A percentile compares a stretch with the other conserved stretches of the same genome.
Evolutionary conservation across 768 basidiomycete species (phyloP).

Genomic region (Trametes elegans): DNA sequence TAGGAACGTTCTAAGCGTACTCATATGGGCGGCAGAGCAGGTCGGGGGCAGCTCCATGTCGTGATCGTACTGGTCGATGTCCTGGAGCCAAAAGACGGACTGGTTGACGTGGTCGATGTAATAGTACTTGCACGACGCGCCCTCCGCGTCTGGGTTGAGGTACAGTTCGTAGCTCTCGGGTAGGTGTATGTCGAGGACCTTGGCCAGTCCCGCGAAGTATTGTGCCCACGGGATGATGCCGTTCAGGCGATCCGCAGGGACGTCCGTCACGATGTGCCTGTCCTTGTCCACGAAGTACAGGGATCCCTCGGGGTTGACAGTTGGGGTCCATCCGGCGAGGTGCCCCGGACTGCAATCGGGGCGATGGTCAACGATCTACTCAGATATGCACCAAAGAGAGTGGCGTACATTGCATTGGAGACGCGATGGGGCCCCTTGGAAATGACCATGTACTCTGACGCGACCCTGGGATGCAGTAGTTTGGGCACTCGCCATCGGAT

Average conservation of each 20-base stretch:
- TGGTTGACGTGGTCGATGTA: slow-evolving; percentile 22
- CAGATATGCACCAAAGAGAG: no score
- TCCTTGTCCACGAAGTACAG: slow-evolving; percentile 13
- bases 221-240: neutral
- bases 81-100: slow-evolving; percentile 25
- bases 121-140: slow-evolving; percentile 22
- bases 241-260: neutral
- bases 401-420: no score
- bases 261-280: slow-evolving; percentile 13
- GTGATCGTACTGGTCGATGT: slow-evolving; percentile 6
- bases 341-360: no score
- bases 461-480: neutral
- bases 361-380: no score
- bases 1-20: slow-evolving; percentile 12
- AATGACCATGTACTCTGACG: neutral
- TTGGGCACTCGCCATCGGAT: no score
- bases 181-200: neutral
- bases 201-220: neutral
- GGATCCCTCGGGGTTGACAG: slow-evolving; percentile 24
- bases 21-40: slow-evolving; percentile 6
- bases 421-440: neutral
- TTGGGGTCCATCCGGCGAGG: slow-evolving; percentile 6
- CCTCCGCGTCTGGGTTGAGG: slow-evolving; percentile 3
- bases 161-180: slow-evolving; percentile 17
- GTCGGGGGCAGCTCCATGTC: slow-evolving; percentile 7